phyloP scores from a whole-genome alignment of 2,329 filamentous ascomycete species.

The Zymoseptoria tritici region DNA sequence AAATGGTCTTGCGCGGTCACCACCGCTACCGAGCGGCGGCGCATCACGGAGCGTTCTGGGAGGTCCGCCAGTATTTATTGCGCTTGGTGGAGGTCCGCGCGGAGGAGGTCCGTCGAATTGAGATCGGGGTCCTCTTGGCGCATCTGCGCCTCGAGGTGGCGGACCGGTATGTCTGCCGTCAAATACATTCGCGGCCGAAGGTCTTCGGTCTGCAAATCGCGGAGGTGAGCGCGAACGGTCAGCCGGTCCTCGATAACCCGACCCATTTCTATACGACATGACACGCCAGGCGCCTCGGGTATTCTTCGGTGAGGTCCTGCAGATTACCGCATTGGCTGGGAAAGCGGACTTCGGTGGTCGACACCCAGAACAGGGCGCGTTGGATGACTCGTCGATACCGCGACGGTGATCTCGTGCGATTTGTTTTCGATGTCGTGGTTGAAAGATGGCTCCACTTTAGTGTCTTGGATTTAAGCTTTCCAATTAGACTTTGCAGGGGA shows the following conservation, averaged over 20 bases:
- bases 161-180: conserved; percentile 21
- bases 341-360: neutral
- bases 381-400: neutral
- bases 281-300: neutral
- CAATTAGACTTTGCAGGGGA: neutral
- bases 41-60: conserved; percentile 44
- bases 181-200: conserved; percentile 46
- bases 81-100: conserved; percentile 29
- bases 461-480: neutral
- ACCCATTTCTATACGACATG: conserved; percentile 18
- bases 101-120: conserved; percentile 54
- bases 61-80: conserved; percentile 52
- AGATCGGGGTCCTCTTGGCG: conserved; percentile 75
- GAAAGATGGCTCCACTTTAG: neutral
- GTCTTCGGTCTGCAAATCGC: conserved; percentile 62
- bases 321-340: neutral
- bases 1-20: conserved; percentile 51
- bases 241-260: conserved; percentile 18
- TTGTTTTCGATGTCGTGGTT: neutral
- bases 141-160: conserved; percentile 43
- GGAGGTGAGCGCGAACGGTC: conserved; percentile 67
- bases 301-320: neutral
- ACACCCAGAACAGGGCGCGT: neutral
- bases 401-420: neutral
- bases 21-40: conserved; percentile 47